Percentiles rank a stretch among this genome's conserved stretches.
phyloP scores from a whole-genome alignment of 2,329 filamentous ascomycete genomes.

The Nannizzia gypsea region DNA sequence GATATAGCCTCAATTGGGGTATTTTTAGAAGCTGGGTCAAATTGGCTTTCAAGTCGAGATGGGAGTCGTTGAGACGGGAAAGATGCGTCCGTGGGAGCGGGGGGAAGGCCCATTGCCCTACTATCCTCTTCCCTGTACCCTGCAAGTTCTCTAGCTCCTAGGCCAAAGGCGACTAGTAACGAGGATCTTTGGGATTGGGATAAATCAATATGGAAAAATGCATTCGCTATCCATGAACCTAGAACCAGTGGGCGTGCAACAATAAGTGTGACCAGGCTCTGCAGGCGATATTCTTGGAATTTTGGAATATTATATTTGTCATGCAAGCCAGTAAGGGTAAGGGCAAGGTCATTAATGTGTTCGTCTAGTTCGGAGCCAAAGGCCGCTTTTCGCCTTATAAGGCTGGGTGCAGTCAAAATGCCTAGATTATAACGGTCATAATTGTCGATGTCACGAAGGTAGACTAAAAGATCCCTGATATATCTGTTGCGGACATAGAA shows the following conservation, averaged over 20 bases:
- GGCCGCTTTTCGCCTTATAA: conserved; percentile 78
- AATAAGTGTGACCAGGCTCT: conserved; percentile 71
- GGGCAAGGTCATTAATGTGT: conserved; percentile 69
- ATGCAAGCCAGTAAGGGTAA: conserved; percentile 64
- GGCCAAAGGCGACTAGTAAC: conserved; percentile 67
- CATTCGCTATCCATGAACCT: conserved; percentile 70
- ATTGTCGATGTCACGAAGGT: conserved; percentile 67
- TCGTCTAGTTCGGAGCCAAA: conserved; percentile 82
- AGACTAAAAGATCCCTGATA: conserved; percentile 69
- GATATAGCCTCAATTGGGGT: conserved; percentile 56
- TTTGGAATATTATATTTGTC: conserved; percentile 72
- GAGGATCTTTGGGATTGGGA: conserved; percentile 73
- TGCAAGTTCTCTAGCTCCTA: conserved; percentile 73
- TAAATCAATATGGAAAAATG: conserved; percentile 86
- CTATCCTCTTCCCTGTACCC: conserved; percentile 54
- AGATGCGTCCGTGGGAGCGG: conserved; percentile 29
- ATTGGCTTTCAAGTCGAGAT: conserved; percentile 59
- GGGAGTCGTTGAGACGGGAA: conserved; percentile 80
- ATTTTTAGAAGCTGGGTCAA: conserved; percentile 34
- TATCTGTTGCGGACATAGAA: conserved; percentile 41
- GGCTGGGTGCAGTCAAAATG: conserved; percentile 58
- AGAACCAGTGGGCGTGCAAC: conserved; percentile 64
- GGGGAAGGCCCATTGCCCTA: conserved; percentile 23
- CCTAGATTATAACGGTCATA: conserved; percentile 76
- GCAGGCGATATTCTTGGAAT: conserved; percentile 63